A percentile compares a stretch with the other conserved stretches of the same genome.
phyloP scores from a whole-genome alignment of 2,329 filamentous ascomycete genomes.

The Monosporascus sp. region DNA sequence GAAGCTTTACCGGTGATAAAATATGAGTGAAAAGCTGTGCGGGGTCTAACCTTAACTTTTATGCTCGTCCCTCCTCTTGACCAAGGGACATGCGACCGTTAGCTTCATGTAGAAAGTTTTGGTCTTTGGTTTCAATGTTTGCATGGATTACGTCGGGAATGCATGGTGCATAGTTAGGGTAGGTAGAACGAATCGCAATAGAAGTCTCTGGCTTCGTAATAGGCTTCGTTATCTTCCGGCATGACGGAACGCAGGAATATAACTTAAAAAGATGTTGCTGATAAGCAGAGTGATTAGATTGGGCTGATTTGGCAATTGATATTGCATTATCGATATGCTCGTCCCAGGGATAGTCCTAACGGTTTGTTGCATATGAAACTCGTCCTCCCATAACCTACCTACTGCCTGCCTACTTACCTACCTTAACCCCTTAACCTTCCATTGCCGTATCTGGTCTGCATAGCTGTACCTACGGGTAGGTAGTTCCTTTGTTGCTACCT shows the following conservation, averaged over 20 bases:
- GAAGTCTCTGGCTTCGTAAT: too few species aligned
- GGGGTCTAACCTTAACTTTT: background rate
- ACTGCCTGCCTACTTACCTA: too few species aligned
- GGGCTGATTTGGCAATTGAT: background rate
- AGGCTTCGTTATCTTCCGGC: too few species aligned
- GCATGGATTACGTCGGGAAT: background rate
- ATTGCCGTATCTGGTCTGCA: background rate
- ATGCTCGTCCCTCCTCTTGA: background rate
- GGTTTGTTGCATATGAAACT: too few species aligned
- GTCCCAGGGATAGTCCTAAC: too few species aligned
- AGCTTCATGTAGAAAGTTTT: background rate
- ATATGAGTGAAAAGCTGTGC: background rate
- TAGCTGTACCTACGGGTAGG: background rate
- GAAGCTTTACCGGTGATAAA: background rate
- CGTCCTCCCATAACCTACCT: too few species aligned
- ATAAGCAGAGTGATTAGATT: background rate
- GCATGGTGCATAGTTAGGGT: background rate
- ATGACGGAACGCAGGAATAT: too few species aligned
- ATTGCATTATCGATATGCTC: background rate
- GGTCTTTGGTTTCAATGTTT: background rate
- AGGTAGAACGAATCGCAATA: too few species aligned
- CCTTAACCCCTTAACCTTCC: too few species aligned
- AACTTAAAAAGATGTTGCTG: background rate
- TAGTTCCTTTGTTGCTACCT: too few species aligned
- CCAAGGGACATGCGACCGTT: background rate